Conservation (phyloP, 768 basidiomycete species). For the Psilocybe cyanescens region DNA sequence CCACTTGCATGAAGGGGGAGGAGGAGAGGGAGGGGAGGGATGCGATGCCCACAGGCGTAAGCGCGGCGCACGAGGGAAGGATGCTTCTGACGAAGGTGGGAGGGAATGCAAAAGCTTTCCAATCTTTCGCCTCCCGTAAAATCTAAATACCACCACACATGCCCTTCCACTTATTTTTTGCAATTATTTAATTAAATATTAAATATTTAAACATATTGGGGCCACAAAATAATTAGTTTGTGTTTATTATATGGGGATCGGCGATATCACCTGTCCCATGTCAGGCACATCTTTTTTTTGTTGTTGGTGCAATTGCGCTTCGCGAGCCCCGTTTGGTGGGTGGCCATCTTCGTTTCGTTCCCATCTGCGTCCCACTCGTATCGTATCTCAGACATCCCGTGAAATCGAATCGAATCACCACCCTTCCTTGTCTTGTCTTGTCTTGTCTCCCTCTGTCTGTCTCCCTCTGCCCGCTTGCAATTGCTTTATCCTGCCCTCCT, state of each 20-base stretch:
- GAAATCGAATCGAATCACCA: too few relatives aligned
- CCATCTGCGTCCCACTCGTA: too few relatives aligned
- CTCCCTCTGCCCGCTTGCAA: too few relatives aligned
- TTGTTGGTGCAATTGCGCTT: too few relatives aligned
- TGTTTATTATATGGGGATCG: neutral
- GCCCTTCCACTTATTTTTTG: neutral
- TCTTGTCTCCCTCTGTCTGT: too few relatives aligned
- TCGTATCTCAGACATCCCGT: too few relatives aligned
- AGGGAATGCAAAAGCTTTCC: neutral
- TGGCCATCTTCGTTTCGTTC: too few relatives aligned
- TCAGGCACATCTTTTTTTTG: too few relatives aligned
- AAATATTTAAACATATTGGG: neutral
- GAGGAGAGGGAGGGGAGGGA: conserved; percentile 1
- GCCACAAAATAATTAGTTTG: neutral
- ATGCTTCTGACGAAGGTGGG: neutral
- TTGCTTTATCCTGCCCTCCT: too few relatives aligned
- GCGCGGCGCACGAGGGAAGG: neutral
- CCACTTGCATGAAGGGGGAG: conserved; percentile 16
- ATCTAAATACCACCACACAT: neutral
- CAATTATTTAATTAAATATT: neutral
- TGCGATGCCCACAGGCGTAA: neutral
- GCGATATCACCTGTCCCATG: too few relatives aligned
- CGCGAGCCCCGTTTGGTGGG: too few relatives aligned
- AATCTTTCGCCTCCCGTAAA: neutral
- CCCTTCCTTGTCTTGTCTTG: too few relatives aligned